These are phyloP conservation scores for Didymella arachidicola DNA, from an alignment of 2,329 filamentous ascomycete genomes.

Conservation along the genomic window DNA sequence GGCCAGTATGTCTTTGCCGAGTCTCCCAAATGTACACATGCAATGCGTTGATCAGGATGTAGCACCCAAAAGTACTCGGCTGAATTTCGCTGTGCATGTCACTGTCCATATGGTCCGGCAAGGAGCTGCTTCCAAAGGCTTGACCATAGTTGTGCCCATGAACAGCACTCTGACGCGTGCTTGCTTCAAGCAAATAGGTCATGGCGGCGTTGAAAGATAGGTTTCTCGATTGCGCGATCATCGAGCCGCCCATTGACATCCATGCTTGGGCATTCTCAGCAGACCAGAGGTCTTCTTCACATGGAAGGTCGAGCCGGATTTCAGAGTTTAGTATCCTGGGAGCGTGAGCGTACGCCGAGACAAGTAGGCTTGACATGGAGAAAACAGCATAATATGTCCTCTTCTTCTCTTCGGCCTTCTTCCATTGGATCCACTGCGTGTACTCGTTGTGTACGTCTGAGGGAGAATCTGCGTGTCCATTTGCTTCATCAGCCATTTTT, in stretches of 20 bases:
- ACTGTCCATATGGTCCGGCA: conserved; percentile 63
- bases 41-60: conserved; percentile 90
- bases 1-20: conserved; percentile 84
- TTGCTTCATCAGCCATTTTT: conserved; percentile 61
- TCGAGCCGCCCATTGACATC: conserved; percentile 75
- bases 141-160: conserved; percentile 53
- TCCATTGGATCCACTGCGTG: conserved; percentile 89
- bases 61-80: conserved; percentile 90
- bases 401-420: conserved; percentile 86
- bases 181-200: conserved; percentile 80
- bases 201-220: conserved; percentile 84
- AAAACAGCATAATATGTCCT: conserved; percentile 92
- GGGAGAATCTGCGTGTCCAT: conserved; percentile 50
- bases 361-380: conserved; percentile 86
- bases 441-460: conserved; percentile 63
- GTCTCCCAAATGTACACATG: conserved; percentile 99
- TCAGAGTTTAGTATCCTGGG: conserved; percentile 94
- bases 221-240: conserved; percentile 72
- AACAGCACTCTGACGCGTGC: conserved; percentile 64
- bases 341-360: conserved; percentile 91
- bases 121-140: conserved; percentile 57
- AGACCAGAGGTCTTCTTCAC: conserved; percentile 89
- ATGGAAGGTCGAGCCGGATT: conserved; percentile 86
- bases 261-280: conserved; percentile 86
- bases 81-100: conserved; percentile 72